A percentile compares a stretch with the other conserved stretches of the same genome.
These are phyloP conservation scores for Ganoderma lucidum DNA, from an alignment of 1,284 basidiomycete species.

Conservation along the genomic window DNA sequence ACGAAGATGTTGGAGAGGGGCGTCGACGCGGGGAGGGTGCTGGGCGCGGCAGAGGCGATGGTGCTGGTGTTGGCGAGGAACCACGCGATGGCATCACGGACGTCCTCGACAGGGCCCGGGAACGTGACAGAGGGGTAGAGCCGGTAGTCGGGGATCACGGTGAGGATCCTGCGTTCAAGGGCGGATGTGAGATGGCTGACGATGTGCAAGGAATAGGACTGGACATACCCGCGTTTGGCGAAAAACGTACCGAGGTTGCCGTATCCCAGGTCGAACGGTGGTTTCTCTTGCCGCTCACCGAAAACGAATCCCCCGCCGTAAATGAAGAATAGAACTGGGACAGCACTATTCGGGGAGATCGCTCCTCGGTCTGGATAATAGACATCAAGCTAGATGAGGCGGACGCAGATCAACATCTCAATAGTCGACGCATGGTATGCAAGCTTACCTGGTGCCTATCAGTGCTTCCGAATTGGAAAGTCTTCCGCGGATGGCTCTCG, in stretches of 20 bases:
- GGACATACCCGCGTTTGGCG: slow-evolving; percentile 53
- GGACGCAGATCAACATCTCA: background rate
- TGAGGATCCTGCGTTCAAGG: slow-evolving; percentile 47
- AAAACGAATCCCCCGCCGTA: slow-evolving; percentile 69
- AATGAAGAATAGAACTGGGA: slow-evolving; percentile 66
- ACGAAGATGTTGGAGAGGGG: slow-evolving; percentile 51
- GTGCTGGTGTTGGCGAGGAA: slow-evolving; percentile 50
- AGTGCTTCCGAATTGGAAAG: slow-evolving; percentile 61
- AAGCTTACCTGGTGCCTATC: slow-evolving; percentile 60
- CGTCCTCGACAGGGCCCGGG: slow-evolving; percentile 60
- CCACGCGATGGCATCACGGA: slow-evolving; percentile 67
- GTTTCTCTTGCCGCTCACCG: slow-evolving; percentile 54
- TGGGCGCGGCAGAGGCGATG: slow-evolving; percentile 20
- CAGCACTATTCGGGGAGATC: slow-evolving; percentile 37
- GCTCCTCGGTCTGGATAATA: slow-evolving; percentile 57
- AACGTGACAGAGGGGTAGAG: slow-evolving; percentile 62
- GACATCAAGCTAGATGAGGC: slow-evolving; percentile 54
- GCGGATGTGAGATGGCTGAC: slow-evolving; percentile 25
- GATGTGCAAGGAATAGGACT: background rate
- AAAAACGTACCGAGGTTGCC: slow-evolving; percentile 65
- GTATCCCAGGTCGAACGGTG: slow-evolving; percentile 59
- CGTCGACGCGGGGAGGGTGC: slow-evolving; percentile 5
- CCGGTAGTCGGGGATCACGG: slow-evolving; percentile 70
- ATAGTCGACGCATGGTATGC: background rate
- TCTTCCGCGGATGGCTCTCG: slow-evolving; percentile 50